Conservation (phyloP, 805 yeast genomes). For the Maudiozyma bulderi region DNA sequence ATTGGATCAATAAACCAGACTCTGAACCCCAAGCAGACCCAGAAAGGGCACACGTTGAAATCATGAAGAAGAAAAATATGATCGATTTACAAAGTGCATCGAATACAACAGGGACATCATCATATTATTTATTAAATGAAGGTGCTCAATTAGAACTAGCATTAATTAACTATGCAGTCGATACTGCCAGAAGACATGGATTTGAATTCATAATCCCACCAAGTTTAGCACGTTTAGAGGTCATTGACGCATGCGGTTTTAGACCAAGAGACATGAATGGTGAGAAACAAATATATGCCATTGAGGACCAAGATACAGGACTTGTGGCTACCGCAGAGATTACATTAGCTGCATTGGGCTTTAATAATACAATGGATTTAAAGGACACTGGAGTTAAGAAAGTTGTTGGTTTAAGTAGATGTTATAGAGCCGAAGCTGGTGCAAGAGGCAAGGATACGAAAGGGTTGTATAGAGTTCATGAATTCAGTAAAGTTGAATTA, state of each 20-base stretch:
- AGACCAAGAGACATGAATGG: constrained; percentile 82
- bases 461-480: constrained; percentile 91
- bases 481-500: constrained; percentile 88
- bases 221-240: constrained; percentile 66
- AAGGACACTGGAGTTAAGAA: constrained; percentile 41
- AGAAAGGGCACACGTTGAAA: constrained; percentile 52
- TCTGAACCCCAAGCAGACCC: constrained; percentile 10
- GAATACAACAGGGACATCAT: constrained; percentile 65
- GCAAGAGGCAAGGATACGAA: constrained; percentile 88
- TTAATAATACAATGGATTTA: constrained; percentile 38
- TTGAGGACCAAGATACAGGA: constrained; percentile 46
- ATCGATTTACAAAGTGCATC: constrained; percentile 69
- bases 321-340: constrained; percentile 94
- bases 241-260: constrained; percentile 86
- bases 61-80: constrained; percentile 59
- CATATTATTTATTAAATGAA: constrained; percentile 76
- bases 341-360: constrained; percentile 73
- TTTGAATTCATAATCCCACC: constrained; percentile 76
- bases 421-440: constrained; percentile 95
- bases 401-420: constrained; percentile 71
- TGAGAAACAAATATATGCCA: constrained; percentile 74
- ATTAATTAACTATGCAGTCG: constrained; percentile 65
- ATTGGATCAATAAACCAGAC: constrained; percentile 37
- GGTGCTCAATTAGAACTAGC: constrained; percentile 91
- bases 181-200: constrained; percentile 57